Evolutionary conservation across 495 filamentous ascomycete genomes (phyloP).

Genomic region (Oidiodendron maius): DNA sequence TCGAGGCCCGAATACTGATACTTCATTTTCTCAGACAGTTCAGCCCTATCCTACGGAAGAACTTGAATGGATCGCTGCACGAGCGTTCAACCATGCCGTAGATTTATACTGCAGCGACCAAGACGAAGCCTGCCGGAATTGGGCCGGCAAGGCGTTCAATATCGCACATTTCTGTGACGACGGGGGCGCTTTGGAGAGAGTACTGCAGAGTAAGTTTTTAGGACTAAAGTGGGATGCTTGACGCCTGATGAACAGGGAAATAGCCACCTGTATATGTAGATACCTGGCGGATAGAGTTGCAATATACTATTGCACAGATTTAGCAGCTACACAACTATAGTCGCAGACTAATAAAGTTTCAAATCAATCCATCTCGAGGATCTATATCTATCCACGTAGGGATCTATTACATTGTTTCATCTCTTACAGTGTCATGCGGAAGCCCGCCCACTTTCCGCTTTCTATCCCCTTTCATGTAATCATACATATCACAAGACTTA

Average conservation of each 20-base stretch:
- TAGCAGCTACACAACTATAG: no score
- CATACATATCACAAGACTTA: slow-evolving; percentile 4
- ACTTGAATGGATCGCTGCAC: slow-evolving; percentile 70
- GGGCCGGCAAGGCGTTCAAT: slow-evolving; percentile 60
- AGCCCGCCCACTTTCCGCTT: no score
- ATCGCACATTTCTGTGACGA: slow-evolving; percentile 52
- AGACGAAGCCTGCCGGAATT: slow-evolving; percentile 51
- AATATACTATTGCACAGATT: no score
- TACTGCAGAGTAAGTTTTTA: slow-evolving; percentile 48
- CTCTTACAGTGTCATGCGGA: no score
- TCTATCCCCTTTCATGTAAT: neutral
- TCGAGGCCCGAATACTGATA: neutral
- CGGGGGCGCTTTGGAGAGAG: slow-evolving; percentile 40
- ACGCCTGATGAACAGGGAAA: neutral
- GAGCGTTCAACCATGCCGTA: slow-evolving; percentile 69
- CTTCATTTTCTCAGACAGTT: slow-evolving; percentile 26
- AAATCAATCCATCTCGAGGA: no score
- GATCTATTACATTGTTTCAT: no score
- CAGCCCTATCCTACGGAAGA: slow-evolving; percentile 61
- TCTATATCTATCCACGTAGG: no score
- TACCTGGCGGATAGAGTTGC: no score
- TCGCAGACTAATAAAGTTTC: no score
- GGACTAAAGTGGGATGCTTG: slow-evolving; percentile 31
- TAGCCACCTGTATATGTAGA: no score
- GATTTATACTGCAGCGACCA: slow-evolving; percentile 59